A percentile compares a stretch with the other conserved stretches of the same genome.
These are phyloP conservation scores for Mantamonas sphyraenae DNA, from an alignment of 78 protist genomes.

Conservation along the genomic window DNA sequence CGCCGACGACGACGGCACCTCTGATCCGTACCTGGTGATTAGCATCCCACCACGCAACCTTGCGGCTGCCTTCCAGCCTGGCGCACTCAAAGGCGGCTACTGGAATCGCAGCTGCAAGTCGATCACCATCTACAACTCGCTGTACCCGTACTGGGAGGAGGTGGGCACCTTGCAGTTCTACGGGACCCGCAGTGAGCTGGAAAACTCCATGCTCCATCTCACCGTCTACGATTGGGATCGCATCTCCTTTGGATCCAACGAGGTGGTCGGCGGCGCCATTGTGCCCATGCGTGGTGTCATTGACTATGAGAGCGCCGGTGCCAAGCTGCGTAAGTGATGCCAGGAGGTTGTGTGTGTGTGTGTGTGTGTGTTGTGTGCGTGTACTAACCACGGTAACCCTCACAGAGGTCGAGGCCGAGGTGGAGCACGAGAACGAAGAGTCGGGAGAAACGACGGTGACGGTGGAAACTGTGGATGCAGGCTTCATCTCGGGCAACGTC, in stretches of 20 bases:
- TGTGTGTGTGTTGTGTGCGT: too few species aligned
- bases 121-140: not conserved
- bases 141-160: conserved; percentile 15
- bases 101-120: conserved; percentile 2
- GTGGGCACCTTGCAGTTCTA: not conserved
- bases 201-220: not conserved
- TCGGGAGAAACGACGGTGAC: too few species aligned
- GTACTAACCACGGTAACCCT: too few species aligned
- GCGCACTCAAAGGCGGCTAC: too few species aligned
- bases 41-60: not conserved
- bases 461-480: not conserved
- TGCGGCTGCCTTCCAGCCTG: too few species aligned
- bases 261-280: not conserved
- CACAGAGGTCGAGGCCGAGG: too few species aligned
- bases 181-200: conserved; percentile 14
- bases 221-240: not conserved
- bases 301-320: too few species aligned
- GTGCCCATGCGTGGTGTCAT: not conserved
- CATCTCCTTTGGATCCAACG: not conserved
- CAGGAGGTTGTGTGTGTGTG: too few species aligned
- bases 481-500: not conserved
- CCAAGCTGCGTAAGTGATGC: too few species aligned
- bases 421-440: too few species aligned
- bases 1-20: not conserved
- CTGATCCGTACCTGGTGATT: conserved; percentile 8